Evolutionary conservation across 768 basidiomycete genomes (phyloP).

Genomic region (Leccinellum rugosiceps): DNA sequence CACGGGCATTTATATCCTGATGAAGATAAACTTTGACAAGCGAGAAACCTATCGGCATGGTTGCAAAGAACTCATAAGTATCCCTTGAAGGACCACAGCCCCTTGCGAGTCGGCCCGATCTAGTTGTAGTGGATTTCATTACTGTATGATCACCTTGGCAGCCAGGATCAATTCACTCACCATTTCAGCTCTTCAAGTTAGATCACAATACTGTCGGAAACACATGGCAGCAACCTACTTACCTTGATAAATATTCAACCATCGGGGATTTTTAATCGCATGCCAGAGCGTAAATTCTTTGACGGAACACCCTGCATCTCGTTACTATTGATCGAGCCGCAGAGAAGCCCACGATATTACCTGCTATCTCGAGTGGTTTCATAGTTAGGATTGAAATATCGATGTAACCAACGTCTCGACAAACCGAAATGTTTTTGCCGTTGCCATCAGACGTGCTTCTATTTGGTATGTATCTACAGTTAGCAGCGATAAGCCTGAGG

Average conservation of each 20-base stretch:
- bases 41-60: slow-evolving; percentile 4
- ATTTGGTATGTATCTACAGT: neutral
- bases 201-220: too few relatives aligned
- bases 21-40: slow-evolving; percentile 4
- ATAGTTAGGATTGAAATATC: too few relatives aligned
- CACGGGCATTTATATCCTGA: neutral
- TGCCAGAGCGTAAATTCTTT: too few relatives aligned
- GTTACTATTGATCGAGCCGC: neutral
- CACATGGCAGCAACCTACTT: too few relatives aligned
- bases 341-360: neutral
- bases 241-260: too few relatives aligned
- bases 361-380: too few relatives aligned
- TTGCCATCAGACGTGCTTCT: too few relatives aligned
- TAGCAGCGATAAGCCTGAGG: too few relatives aligned
- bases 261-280: too few relatives aligned
- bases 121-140: neutral
- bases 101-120: neutral
- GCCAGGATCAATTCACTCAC: neutral
- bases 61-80: neutral
- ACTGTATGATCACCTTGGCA: neutral
- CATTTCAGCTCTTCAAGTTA: too few relatives aligned
- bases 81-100: neutral
- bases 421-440: too few relatives aligned
- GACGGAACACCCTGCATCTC: neutral
- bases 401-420: too few relatives aligned